Percentiles rank a stretch among this genome's conserved stretches.
Conservation (phyloP, 768 basidiomycete genomes). For the Strobilomyces dryophilus region DNA sequence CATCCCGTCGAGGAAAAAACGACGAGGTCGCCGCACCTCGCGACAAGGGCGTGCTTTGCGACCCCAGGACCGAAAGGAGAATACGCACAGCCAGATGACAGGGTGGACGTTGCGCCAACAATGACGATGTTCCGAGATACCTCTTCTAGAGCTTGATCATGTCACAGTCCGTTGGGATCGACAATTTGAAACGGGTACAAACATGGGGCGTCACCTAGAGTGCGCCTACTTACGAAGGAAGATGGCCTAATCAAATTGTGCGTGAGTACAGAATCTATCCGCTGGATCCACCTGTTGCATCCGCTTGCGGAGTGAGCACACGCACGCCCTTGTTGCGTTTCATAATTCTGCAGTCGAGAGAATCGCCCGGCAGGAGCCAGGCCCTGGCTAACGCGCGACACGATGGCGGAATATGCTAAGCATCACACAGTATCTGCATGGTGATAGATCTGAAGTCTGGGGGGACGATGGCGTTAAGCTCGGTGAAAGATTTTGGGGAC, state of each 20-base stretch:
- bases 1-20: not conserved
- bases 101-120: not conserved
- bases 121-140: not conserved
- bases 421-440: slow-evolving; percentile 1
- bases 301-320: slow-evolving; percentile 8
- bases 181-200: slow-evolving; percentile 16
- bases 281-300: slow-evolving; percentile 12
- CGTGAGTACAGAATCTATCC: slow-evolving; percentile 1
- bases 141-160: slow-evolving; percentile 5
- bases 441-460: slow-evolving; percentile 8
- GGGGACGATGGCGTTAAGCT: not conserved
- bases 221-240: not conserved
- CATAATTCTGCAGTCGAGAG: slow-evolving; percentile 4
- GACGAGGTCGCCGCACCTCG: slow-evolving; percentile 16
- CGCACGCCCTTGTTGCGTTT: slow-evolving; percentile 19
- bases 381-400: slow-evolving; percentile 16
- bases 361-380: slow-evolving; percentile 10
- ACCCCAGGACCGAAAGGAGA: slow-evolving; percentile 21
- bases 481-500: not conserved
- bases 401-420: not conserved
- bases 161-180: slow-evolving; percentile 11
- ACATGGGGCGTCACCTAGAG: slow-evolving; percentile 5
- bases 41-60: slow-evolving; percentile 13
- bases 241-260: slow-evolving; percentile 1
- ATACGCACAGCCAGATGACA: slow-evolving; percentile 22